A percentile compares a stretch with the other conserved stretches of the same genome.
phyloP scores from a whole-genome alignment of 169 alveolate species.

The Cryptosporidium xiaoi region DNA sequence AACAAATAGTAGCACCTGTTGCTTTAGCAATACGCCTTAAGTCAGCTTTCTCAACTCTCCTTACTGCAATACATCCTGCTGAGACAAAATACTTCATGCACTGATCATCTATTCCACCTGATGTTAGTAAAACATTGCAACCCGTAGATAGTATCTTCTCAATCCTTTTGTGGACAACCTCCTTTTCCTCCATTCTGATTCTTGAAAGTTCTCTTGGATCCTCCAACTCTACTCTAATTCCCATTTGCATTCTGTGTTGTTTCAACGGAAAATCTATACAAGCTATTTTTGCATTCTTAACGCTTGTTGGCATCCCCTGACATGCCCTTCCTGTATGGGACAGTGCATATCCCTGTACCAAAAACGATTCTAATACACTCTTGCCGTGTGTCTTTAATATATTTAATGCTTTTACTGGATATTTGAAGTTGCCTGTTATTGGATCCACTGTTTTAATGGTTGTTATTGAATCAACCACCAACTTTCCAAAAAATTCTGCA shows the following conservation, averaged over 20 bases:
- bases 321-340: slow-evolving; percentile 93
- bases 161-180: slow-evolving; percentile 95
- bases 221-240: slow-evolving; percentile 93
- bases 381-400: slow-evolving; percentile 96
- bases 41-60: slow-evolving; percentile 96
- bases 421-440: slow-evolving; percentile 88
- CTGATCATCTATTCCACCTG: slow-evolving; percentile 99
- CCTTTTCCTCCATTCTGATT: slow-evolving; percentile 95
- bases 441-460: slow-evolving; percentile 86
- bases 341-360: slow-evolving; percentile 93
- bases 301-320: slow-evolving; percentile 94
- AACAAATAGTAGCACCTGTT: slow-evolving; percentile 91
- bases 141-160: slow-evolving; percentile 96
- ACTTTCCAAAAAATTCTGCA: slow-evolving; percentile 92
- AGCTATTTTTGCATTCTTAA: slow-evolving; percentile 96
- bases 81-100: slow-evolving; percentile 98
- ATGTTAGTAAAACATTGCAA: slow-evolving; percentile 97
- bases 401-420: slow-evolving; percentile 95
- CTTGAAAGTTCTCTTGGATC: slow-evolving; percentile 97
- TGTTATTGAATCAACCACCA: slow-evolving; percentile 94
- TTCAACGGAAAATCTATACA: slow-evolving; percentile 96
- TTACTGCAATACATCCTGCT: slow-evolving; percentile 96
- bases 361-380: slow-evolving; percentile 90
- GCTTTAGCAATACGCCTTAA: slow-evolving; percentile 94
- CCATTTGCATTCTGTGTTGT: slow-evolving; percentile 95